Evolutionary conservation across 495 filamentous ascomycete genomes (phyloP), one percentile per base, ranked within the genome.

Genomic region (Aspergillus nanangensis): DNA sequence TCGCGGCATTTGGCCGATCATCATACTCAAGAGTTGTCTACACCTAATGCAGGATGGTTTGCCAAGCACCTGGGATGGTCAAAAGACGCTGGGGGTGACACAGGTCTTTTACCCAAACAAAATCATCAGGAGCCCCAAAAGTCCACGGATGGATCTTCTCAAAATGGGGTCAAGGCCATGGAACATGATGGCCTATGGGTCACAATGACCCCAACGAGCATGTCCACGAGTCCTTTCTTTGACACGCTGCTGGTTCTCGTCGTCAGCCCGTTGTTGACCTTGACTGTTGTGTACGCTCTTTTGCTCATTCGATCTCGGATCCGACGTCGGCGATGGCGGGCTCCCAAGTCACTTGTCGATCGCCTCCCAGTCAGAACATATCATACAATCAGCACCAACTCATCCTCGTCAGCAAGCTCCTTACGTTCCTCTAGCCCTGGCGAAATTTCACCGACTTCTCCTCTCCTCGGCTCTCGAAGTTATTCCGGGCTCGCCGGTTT

Each of bases 281-380:
- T 98, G 47, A 90, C 89, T 1, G 82, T 96, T 14, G 94, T 98
- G 2, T 98, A 98, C 61, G 83, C 88, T 32, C 77, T 98, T 9
- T 77, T 97, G 14, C 72, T 97, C 18, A 67, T 96, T 32, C 87
- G 94, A 34, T 91, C 90, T 20, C 87, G 90, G 43, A 91, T 97
- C 43, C 83, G 92, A 21, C 79, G 93, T 38, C 78, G 92, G 51
- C 78, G 93, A 48, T 98, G 93, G 93, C 81, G 93, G 54, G 93
- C 93, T 31, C 93, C 93, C 3, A 98, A 97, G 61, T 94, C 88
- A 9, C 83, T 98, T 1, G 92, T 98, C 23, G 91, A 96, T 52
- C 82, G 86, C 37, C 79, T 98, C n/a, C 93, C 93, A 18, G 90
- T 98, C 24, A 80, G 91, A 44, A 96, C 89, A 0, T 98, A 97